phyloP scores from a whole-genome alignment of 23 red algal genomes.

The Gracilaria vermiculophylla region DNA sequence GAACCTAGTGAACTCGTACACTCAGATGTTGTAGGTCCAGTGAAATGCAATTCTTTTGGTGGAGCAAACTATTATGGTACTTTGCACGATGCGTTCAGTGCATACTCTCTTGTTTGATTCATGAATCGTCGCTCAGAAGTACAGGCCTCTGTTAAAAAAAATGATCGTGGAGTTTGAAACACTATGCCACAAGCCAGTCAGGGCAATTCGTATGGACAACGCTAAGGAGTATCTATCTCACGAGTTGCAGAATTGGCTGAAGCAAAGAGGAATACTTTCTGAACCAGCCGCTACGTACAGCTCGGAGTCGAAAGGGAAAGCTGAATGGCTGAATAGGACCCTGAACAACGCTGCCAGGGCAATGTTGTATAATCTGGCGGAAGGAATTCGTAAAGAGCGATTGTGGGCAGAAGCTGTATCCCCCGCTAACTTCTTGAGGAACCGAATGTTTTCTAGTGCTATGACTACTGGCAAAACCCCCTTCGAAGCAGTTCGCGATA shows the following conservation, averaged over 20 bases:
- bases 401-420: background rate
- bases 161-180: slow-evolving; percentile 22
- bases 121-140: slow-evolving; percentile 1
- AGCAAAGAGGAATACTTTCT: background rate
- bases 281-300: slow-evolving; percentile 10
- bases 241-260: slow-evolving; percentile 17
- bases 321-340: background rate
- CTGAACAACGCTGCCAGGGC: background rate
- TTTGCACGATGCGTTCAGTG: background rate
- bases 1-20: background rate
- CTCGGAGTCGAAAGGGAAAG: slow-evolving; percentile 20
- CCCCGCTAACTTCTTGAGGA: background rate
- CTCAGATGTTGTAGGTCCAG: background rate
- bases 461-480: background rate
- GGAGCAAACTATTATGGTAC: slow-evolving; percentile 9
- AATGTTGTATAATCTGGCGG: background rate
- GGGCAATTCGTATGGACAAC: background rate
- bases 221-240: slow-evolving; percentile 1
- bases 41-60: background rate
- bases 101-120: slow-evolving; percentile 27
- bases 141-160: background rate
- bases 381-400: background rate
- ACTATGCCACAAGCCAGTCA: background rate
- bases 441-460: background rate
- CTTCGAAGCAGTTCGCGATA: background rate